Evolutionary conservation across 345 rosid species (phyloP), one percentile per base, ranked within the genome.

Genomic region (Arabidopsis suecica): DNA sequence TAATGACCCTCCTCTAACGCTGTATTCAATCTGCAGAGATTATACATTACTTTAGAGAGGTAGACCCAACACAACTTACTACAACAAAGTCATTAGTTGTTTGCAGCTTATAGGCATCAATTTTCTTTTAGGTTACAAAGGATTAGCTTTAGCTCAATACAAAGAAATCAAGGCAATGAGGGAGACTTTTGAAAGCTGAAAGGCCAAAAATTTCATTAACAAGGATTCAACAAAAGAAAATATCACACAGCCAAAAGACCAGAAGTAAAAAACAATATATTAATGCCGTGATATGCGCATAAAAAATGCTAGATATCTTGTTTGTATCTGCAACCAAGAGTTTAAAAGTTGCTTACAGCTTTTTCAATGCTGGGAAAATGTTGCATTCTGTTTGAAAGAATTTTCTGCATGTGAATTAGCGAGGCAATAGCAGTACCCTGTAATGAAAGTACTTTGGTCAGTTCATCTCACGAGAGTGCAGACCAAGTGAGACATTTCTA

Each of bases 391-490:
- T 80, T 79, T 73, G 97, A 85, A 33, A 95, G 88, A 68, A 95
- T 77, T 78, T 90, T 95, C 80, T 88, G 97, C 99, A 95, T 95
- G 81, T 95, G 99, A 62, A 85, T 75, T 86, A 95, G 76, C 23
- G 97, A 95, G 79, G 97, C 85, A 82, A 91, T 78, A 42, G 99
- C 99, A 64, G 99, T 95, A 74, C 97, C 99, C 99, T 95, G 83
- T 60, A 79, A 77, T 32, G 28, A 40, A 64, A 65, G 49, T 57
- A 40, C 55, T 76, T 57, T 53, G 66, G 42, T 65, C 78, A 36
- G 42, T 22, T 72, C 53, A 81, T 49, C 34, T 67, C 20, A 32
- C 16, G 44, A 74, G 71, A 54, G 41, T 66, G 84, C 28, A 57
- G 50, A 61, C n/a, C 22, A 63, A 65, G 71, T 60, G 66, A 51